phyloP scores from a whole-genome alignment of 208 protist genomes.

The Crithidia acanthocephali region DNA sequence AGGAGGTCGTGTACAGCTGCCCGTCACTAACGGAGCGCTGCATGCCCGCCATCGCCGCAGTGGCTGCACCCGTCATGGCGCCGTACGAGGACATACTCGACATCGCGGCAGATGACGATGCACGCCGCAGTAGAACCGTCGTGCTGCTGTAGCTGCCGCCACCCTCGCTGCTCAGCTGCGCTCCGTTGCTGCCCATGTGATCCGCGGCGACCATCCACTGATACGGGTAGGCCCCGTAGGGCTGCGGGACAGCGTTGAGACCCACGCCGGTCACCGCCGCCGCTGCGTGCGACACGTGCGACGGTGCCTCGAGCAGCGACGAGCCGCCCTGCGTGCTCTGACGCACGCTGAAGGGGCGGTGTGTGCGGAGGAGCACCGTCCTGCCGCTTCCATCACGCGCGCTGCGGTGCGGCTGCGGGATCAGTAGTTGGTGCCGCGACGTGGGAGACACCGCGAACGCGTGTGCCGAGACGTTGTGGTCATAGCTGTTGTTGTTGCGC shows the following conservation, averaged over 20 bases:
- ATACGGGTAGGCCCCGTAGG: constrained; percentile 21
- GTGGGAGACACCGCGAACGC: neutral
- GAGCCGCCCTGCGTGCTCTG: neutral
- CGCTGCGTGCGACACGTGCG: neutral
- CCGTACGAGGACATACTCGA: constrained; percentile 10
- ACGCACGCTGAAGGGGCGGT: neutral
- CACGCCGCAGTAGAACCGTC: neutral
- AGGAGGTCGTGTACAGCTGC: constrained; percentile 9
- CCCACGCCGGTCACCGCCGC: constrained; percentile 4
- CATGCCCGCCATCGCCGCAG: neutral
- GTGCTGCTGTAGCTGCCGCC: constrained; percentile 4
- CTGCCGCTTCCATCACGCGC: neutral
- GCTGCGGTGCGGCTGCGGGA: constrained; percentile 17
- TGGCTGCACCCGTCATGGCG: neutral
- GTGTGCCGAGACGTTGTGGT: neutral
- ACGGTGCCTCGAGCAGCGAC: neutral
- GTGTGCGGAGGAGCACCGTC: constrained; percentile 9
- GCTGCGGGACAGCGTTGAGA: constrained; percentile 9
- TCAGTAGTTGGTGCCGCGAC: constrained; percentile 8
- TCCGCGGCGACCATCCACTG: constrained; percentile 19
- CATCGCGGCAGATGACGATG: neutral
- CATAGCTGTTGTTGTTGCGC: neutral
- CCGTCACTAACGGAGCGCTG: constrained; percentile 14
- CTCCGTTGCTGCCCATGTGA: neutral
- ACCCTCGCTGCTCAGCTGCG: neutral